Percentiles rank a stretch among this genome's conserved stretches.
phyloP scores from a whole-genome alignment of 805 yeast species.

The Grigorovia transvaalensis region DNA sequence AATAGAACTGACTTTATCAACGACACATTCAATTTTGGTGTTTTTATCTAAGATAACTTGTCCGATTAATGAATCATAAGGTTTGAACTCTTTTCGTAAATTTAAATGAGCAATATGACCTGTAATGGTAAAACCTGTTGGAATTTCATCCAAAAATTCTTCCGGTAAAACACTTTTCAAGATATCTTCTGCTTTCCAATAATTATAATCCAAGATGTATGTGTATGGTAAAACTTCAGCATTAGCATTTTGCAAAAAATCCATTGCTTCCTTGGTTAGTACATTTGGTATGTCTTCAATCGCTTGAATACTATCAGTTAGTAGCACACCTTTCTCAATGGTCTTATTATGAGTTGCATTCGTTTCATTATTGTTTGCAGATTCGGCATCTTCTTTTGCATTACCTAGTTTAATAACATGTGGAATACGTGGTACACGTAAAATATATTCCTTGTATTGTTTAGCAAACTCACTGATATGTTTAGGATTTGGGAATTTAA shows the following conservation, averaged over 20 bases:
- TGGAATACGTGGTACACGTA: slow-evolving; percentile 60
- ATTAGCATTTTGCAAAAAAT: slow-evolving; percentile 37
- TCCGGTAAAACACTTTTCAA: slow-evolving; percentile 69
- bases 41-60: slow-evolving; percentile 85
- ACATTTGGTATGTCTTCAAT: slow-evolving; percentile 30
- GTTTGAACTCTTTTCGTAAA: slow-evolving; percentile 71
- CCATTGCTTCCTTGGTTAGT: slow-evolving; percentile 35
- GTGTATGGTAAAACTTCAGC: slow-evolving; percentile 43
- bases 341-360: slow-evolving; percentile 21
- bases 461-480: slow-evolving; percentile 54
- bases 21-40: slow-evolving; percentile 68
- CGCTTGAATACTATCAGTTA: slow-evolving; percentile 41
- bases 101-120: slow-evolving; percentile 96
- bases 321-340: slow-evolving; percentile 37
- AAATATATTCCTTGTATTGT: slow-evolving; percentile 44
- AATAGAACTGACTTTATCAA: slow-evolving; percentile 79
- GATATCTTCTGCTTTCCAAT: slow-evolving; percentile 87
- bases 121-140: slow-evolving; percentile 83
- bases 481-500: slow-evolving; percentile 58
- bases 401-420: slow-evolving; percentile 44
- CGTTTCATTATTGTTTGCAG: slow-evolving; percentile 8
- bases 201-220: slow-evolving; percentile 54
- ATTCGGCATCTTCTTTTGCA: slow-evolving; percentile 5
- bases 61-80: slow-evolving; percentile 73
- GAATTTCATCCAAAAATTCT: slow-evolving; percentile 53